These are phyloP conservation scores for Medicago ruthenica DNA, from an alignment of 306 rosid genomes.

Conservation along the genomic window DNA sequence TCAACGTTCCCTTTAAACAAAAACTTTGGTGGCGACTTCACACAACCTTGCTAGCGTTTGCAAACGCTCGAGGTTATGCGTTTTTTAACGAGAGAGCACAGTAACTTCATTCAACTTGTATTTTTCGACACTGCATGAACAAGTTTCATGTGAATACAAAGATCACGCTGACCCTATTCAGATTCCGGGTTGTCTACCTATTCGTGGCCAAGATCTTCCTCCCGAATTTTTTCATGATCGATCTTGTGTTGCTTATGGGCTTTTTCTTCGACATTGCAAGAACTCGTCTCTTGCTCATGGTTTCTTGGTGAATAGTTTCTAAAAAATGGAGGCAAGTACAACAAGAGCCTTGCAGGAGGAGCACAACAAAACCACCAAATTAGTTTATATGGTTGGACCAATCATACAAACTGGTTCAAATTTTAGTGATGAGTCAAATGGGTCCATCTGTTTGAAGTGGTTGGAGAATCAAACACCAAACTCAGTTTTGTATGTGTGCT, in stretches of 20 bases:
- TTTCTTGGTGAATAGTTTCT: neutral
- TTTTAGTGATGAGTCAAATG: neutral
- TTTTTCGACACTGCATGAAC: neutral
- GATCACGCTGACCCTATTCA: neutral
- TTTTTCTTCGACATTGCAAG: neutral
- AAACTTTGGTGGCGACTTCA: no score
- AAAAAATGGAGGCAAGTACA: neutral
- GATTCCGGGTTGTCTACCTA: neutral
- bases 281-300: neutral
- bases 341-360: no score
- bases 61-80: no score
- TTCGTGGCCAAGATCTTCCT: neutral
- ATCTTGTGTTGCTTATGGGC: neutral
- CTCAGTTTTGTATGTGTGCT: constrained; percentile 25
- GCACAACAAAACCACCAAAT: no score
- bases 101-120: neutral
- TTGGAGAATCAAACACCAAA: neutral
- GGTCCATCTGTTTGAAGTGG: neutral
- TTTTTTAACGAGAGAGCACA: no score
- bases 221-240: neutral
- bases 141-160: neutral
- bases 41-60: no score
- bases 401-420: neutral
- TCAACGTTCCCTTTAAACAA: no score
- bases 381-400: neutral